Percentiles rank a stretch among this genome's conserved stretches.
Conservation (phyloP, 148 eudicot genomes). For the Nepenthes mirabilis region DNA sequence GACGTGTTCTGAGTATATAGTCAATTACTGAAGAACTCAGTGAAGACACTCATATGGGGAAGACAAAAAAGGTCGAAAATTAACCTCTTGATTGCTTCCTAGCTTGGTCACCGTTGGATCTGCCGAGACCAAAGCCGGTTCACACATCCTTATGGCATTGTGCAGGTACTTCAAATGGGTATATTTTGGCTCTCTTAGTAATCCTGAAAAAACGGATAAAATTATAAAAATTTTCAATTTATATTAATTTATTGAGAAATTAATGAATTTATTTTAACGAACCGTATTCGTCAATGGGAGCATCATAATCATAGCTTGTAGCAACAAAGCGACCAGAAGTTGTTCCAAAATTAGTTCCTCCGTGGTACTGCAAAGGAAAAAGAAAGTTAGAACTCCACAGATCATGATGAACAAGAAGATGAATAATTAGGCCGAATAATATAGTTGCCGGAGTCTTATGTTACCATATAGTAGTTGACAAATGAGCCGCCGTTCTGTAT, state of each 20-base stretch:
- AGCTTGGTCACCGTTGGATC: slow-evolving; percentile 47
- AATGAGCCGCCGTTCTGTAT: slow-evolving; percentile 84
- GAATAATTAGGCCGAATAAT: too few species aligned
- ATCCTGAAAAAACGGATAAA: slow-evolving; percentile 20
- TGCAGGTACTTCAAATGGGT: slow-evolving; percentile 76
- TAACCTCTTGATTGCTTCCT: slow-evolving; percentile 73
- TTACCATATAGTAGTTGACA: slow-evolving; percentile 86
- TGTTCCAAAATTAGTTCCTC: slow-evolving; percentile 93
- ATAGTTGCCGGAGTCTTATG: not conserved
- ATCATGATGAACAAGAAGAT: not conserved
- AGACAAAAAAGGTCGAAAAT: too few species aligned
- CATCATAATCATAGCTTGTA: slow-evolving; percentile 91
- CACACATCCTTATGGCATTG: slow-evolving; percentile 76
- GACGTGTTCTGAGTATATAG: not conserved
- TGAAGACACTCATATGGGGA: too few species aligned
- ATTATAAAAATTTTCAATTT: not conserved
- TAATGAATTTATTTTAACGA: not conserved
- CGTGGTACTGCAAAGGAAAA: slow-evolving; percentile 49
- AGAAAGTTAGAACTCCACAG: not conserved
- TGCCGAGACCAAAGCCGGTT: slow-evolving; percentile 66
- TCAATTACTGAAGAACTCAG: not conserved
- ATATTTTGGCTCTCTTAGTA: slow-evolving; percentile 73
- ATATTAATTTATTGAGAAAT: not conserved
- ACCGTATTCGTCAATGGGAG: slow-evolving; percentile 96
- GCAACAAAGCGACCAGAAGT: slow-evolving; percentile 73